Base-by-base conservation (phyloP, 306 rosid species). In the Hylodesmum podocarpum region DNA sequence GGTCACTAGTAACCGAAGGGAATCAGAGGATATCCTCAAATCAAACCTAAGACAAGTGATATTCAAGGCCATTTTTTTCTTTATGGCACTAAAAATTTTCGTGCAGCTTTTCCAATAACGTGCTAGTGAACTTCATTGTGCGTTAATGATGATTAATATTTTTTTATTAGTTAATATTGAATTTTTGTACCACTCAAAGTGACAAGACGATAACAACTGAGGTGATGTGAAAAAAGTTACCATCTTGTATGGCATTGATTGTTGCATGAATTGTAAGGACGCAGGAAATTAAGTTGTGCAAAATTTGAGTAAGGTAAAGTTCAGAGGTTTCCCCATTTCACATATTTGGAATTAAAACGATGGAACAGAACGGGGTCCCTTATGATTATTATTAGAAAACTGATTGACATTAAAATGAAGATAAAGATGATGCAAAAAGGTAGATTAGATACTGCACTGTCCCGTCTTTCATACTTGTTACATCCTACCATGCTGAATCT, bases 151-250 rank as follows among this genome's bases (percentile, higher is more conserved):
- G 73, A 21, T 31, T 77, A 28, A 13, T 28, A 59, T 24, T n/a
- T n/a, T n/a, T n/a, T n/a, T n/a, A n/a, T n/a, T n/a, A n/a, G n/a
- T n/a, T n/a, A n/a, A n/a, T n/a, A n/a, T n/a, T n/a, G n/a, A n/a
- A n/a, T n/a, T n/a, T 70, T 33, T 37, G 5, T 50, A 21, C 31
- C 1, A 21, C 29, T 39, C 62, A 53, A 27, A 15, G 66, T 65
- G 86, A 72, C 79, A 16, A 49, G 16, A 53, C 66, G 34, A 70
- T 51, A 39, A 70, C 11, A 22, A 15, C 66, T 72, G 72, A 72
- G 66, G 27, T 66, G 82, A 66, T 57, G 66, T 46, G 36, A 77
- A 21, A 15, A 66, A 22, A 25, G 71, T 55, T 66, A 14, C 72
- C 61, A 70, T 49, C 8, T 55, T 46, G 63, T 24, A 57, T 69